Evolutionary conservation across 352 stramenopile species (phyloP).

Genomic region (Globisporangium mamillatum): DNA sequence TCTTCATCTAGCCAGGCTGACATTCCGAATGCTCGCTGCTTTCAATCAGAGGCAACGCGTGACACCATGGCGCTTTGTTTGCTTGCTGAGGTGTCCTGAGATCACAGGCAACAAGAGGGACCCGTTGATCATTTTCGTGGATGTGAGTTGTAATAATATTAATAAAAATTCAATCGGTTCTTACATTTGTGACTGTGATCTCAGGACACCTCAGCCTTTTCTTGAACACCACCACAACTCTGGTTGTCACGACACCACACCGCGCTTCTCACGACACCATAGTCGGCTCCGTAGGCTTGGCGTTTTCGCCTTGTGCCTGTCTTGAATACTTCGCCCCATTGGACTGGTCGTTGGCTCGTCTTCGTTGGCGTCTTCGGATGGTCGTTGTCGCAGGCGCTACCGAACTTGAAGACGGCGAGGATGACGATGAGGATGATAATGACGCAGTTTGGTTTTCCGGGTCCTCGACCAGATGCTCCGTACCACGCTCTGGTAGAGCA

Average conservation of each 20-base stretch:
- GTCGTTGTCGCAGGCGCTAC: not conserved
- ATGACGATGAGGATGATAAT: conserved; percentile 14
- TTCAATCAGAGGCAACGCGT: too few species aligned
- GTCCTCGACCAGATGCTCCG: not conserved
- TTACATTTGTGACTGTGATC: not conserved
- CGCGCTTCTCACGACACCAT: not conserved
- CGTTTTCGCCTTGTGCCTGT: not conserved
- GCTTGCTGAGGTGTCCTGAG: too few species aligned
- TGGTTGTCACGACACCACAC: not conserved
- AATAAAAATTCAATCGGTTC: not conserved
- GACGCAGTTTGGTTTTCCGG: conserved; percentile 16
- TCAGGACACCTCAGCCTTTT: not conserved
- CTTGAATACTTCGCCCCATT: conserved; percentile 1
- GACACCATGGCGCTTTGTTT: too few species aligned
- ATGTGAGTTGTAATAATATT: not conserved
- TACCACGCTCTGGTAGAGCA: not conserved
- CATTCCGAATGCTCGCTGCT: too few species aligned
- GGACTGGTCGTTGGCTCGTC: not conserved
- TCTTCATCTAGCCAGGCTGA: too few species aligned
- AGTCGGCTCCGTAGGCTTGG: not conserved
- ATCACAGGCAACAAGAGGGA: not conserved
- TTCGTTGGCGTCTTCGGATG: conserved; percentile 12
- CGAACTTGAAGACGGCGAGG: not conserved
- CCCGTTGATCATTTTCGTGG: not conserved
- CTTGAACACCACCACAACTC: not conserved